Conservation (phyloP, 1,139 yeast genomes). For the Pneumocystis sp. region DNA sequence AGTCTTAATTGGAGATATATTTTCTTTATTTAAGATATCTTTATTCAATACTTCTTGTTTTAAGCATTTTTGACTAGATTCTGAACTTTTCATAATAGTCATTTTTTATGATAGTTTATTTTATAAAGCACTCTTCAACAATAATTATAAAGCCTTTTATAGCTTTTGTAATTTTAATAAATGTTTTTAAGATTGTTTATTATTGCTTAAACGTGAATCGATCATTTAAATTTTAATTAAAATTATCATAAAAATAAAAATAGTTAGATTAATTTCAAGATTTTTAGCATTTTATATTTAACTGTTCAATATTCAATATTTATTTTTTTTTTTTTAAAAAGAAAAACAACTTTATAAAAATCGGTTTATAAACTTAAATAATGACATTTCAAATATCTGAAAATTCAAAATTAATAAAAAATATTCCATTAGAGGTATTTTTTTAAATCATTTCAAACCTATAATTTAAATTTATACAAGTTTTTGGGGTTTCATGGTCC, state of each 20-base stretch:
- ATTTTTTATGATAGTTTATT: background rate
- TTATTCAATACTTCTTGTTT: background rate
- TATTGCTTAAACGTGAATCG: background rate
- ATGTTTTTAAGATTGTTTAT: background rate
- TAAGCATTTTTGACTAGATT: background rate
- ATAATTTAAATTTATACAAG: constrained; percentile 4
- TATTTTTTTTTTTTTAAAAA: too few relatives aligned
- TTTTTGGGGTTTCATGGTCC: constrained; percentile 48
- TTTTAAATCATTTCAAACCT: background rate
- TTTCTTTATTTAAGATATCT: background rate
- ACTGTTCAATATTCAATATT: too few relatives aligned
- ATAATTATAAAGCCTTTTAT: background rate
- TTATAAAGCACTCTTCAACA: background rate
- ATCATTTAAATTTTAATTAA: too few relatives aligned
- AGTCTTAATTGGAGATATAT: background rate
- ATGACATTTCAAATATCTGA: background rate
- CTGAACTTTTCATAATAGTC: background rate
- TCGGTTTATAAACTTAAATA: background rate
- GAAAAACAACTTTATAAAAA: too few relatives aligned
- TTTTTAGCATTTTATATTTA: too few relatives aligned
- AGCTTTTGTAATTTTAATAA: background rate
- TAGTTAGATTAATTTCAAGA: too few relatives aligned
- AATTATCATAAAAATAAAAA: background rate
- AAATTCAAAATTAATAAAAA: background rate
- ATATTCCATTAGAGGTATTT: background rate